Base-by-base conservation (phyloP, 371 early-diverging fungal species). In the Rhizopus arrhizus region DNA sequence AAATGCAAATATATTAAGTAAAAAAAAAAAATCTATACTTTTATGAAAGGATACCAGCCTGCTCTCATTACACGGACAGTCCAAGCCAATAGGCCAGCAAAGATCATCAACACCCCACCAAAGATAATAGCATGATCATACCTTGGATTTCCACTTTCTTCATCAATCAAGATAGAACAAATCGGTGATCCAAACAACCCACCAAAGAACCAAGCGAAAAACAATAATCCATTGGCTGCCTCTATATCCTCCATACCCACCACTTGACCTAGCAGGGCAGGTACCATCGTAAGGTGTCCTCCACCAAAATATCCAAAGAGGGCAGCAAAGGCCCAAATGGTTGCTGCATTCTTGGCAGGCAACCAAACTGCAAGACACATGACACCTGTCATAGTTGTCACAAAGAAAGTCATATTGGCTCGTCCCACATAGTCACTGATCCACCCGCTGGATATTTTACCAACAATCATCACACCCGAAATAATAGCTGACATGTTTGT, bases 301-400 rank as follows among this genome's bases (percentile, higher is more conserved):
- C 88, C 85, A n/a, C 83, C 83, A 66, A 83, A 82, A 59, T 78
- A 69, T 6, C 85, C 86, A 57, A 77, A 86, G 41, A 81, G 32
- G 4, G 72, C 70, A 1, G 75, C 75, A 64, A 77, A 77, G 8
- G 73, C 65, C 74, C 73, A 75, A 9, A 75, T 65, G 33, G 61
- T 42, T 9, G 79, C 76, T 53, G 61, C 64, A 46, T 33, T 81
- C 34, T 46, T 70, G 40, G 65, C 83, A 46, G 62, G 61, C 41
- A 59, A 62, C 75, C 72, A 83, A 10, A 74, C 66, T 48, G 34
- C 74, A 45, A 70, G 66, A 67, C 62, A 80, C 65, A 49, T 55
- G 5, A 80, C 56, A 7, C 85, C 80, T 1, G 84, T 57, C 33
- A 85, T 65, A 7, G 57, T 64, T 10, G 79, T 62, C 45, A 79